Conservation (phyloP, 306 rosid genomes). For the Canavalia gladiata region DNA sequence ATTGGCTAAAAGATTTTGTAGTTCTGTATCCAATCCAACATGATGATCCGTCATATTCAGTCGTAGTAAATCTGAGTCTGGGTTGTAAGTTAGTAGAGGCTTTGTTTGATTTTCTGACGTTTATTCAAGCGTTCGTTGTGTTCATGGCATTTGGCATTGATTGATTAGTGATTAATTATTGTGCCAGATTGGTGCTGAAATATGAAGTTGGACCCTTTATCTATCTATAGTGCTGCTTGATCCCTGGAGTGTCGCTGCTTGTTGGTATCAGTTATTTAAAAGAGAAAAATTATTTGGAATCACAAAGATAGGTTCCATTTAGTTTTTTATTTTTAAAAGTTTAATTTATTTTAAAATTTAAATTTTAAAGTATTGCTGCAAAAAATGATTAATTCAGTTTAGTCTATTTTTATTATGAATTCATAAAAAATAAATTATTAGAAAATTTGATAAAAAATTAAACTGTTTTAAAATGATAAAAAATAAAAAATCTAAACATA, state of each 20-base stretch:
- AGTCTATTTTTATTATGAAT: no score
- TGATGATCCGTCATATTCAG: conserved; percentile 36
- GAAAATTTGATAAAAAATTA: no score
- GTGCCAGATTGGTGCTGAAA: conserved; percentile 26
- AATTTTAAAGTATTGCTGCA: no score
- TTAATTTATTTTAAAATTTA: no score
- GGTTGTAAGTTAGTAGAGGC: conserved; percentile 45
- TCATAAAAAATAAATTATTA: no score
- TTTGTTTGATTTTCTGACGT: conserved; percentile 35
- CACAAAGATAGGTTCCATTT: no score
- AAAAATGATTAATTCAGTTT: no score
- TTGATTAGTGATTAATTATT: conserved; percentile 23
- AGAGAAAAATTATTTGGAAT: no score
- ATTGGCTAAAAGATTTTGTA: conserved; percentile 51
- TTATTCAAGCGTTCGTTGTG: conserved; percentile 36
- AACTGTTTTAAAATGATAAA: no score
- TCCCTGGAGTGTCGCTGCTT: not conserved
- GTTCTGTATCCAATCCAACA: conserved; percentile 28
- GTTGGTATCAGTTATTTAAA: not conserved
- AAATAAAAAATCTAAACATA: no score
- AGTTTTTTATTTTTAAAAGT: no score
- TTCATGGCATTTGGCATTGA: conserved; percentile 32
- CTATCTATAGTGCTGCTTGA: conserved; percentile 3
- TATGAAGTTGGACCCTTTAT: conserved; percentile 21
- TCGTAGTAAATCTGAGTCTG: conserved; percentile 44